Evolutionary conservation across 768 basidiomycete genomes (phyloP), one percentile per base, ranked within the genome.

Genomic region (Lactarius deliciosus): DNA sequence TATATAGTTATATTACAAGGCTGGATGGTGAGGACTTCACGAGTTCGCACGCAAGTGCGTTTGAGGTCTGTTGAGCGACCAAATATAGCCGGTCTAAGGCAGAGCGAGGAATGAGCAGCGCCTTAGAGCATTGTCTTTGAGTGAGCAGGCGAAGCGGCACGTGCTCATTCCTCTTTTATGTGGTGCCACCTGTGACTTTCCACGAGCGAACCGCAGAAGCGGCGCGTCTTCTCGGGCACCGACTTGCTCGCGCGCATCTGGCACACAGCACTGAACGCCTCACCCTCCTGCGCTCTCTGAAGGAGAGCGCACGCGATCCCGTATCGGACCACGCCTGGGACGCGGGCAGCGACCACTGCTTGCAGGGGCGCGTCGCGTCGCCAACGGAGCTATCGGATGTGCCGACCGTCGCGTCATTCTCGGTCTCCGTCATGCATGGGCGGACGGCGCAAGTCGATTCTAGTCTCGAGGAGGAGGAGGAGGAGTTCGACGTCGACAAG

Each of bases 231-330:
- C 32, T 32, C 74, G 57, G 71, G 78, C 5, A 76, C 80, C 8
- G 88, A 92, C 72, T 87, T 89, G 1, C 77, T 93, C 20, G 81
- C 83, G 1, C 79, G 85, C 57, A 87, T 98, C 61, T 83, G 96
- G 28, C 85, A 84, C 60, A 83, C 88, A 0, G 93, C 94, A 1
- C 77, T 97, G 61, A 94, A 95, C 67, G 91, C 96, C 84, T 98
- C 36, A 82, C 88, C 6, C 81, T 86, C 45, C 82, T 98, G 50
- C 83, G 93, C 43, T 86, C 86, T 36, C 77, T 98, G 28, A 3
- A 30, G 74, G 93, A 95, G 73, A 77, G 78, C 10, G 85, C 28
- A 30, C 28, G 28, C 28, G 28, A 30, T 30, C 28, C 28, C 28
- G 2, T 30, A 30, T 30, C 28, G 28, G 28, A 30, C 28, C 2